A percentile compares a stretch with the other conserved stretches of the same genome.
Conservation (phyloP, 1,139 yeast genomes). For the Meyerozyma smithsonii region DNA sequence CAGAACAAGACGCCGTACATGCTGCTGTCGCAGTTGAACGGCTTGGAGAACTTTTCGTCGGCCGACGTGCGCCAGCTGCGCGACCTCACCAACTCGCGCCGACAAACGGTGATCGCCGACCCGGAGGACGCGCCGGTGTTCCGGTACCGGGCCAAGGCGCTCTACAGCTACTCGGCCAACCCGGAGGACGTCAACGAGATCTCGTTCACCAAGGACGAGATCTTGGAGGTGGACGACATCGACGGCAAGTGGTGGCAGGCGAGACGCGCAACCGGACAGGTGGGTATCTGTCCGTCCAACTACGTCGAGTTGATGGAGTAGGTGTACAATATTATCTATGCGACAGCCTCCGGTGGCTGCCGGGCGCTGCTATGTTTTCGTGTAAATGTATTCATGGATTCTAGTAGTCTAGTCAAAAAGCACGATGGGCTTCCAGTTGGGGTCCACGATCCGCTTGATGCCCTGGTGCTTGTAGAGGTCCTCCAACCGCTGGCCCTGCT, state of each 20-base stretch:
- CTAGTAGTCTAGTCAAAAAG: conserved; percentile 9
- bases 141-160: conserved; percentile 82
- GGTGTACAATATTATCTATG: conserved; percentile 1
- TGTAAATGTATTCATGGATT: conserved; percentile 1
- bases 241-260: conserved; percentile 99
- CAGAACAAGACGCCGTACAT: conserved; percentile 42
- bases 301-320: conserved; percentile 68
- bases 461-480: conserved; percentile 13
- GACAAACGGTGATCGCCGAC: conserved; percentile 17
- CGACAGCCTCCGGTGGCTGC: neutral
- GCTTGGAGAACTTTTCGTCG: conserved; percentile 51
- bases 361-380: neutral
- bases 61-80: conserved; percentile 33
- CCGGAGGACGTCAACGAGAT: conserved; percentile 93
- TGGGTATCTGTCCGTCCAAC: conserved; percentile 95
- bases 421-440: conserved; percentile 13
- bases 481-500: conserved; percentile 24
- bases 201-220: conserved; percentile 84
- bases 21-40: conserved; percentile 53
- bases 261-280: conserved; percentile 80
- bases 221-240: conserved; percentile 85
- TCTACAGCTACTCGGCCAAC: conserved; percentile 86
- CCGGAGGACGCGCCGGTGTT: conserved; percentile 36
- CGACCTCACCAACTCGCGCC: conserved; percentile 31
- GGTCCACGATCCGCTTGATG: conserved; percentile 12